A percentile compares a stretch with the other conserved stretches of the same genome.
Evolutionary conservation across 208 protist genomes (phyloP).

Genomic region (Phytomonas serpens): DNA sequence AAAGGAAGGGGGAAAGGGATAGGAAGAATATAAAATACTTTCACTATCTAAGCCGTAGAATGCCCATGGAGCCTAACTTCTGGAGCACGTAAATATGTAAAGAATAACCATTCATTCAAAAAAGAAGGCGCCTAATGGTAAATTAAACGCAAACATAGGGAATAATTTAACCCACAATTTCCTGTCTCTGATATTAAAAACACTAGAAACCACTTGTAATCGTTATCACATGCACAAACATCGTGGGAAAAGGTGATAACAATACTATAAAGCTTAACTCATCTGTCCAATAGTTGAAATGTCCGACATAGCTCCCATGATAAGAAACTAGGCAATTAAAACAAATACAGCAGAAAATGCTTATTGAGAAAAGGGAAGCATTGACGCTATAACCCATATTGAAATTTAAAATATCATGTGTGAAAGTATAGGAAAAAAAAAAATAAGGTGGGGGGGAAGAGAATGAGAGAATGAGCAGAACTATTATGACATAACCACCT

Average conservation of each 20-base stretch:
- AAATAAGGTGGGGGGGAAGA: not conserved
- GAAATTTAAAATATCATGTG: not conserved
- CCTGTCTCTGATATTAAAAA: not conserved
- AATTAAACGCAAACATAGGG: not conserved
- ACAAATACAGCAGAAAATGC: not conserved
- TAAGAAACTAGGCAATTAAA: not conserved
- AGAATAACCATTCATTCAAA: not conserved
- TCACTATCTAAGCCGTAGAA: not conserved
- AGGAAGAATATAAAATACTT: not conserved
- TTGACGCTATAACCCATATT: not conserved
- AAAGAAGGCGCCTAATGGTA: not conserved
- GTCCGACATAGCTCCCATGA: not conserved
- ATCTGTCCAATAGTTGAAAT: not conserved
- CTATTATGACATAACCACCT: not conserved
- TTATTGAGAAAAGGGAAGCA: not conserved
- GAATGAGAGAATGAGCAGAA: not conserved
- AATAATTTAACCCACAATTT: not conserved
- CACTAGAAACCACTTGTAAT: not conserved
- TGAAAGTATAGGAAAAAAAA: not conserved
- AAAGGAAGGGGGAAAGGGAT: not conserved
- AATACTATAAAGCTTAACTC: not conserved
- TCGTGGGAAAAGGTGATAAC: not conserved
- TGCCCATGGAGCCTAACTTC: not conserved
- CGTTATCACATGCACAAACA: not conserved
- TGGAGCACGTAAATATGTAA: not conserved